Evolutionary conservation across 495 filamentous ascomycete species (phyloP).

Genomic region (Xylaria flabelliformis): DNA sequence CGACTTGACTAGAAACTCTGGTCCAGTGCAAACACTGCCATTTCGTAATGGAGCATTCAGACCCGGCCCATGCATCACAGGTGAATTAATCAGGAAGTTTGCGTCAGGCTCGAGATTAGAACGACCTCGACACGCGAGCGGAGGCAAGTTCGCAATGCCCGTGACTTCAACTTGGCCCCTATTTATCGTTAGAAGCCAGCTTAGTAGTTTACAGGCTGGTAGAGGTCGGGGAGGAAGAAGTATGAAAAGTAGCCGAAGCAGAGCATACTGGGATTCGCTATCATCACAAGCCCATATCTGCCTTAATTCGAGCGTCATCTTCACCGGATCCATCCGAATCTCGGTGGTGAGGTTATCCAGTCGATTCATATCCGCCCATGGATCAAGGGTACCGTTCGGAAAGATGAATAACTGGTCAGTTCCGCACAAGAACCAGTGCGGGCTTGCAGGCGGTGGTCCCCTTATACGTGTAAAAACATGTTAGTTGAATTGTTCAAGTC

Average conservation of each 20-base stretch:
- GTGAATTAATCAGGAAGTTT: slow-evolving; percentile 17
- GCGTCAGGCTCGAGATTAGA: slow-evolving; percentile 10
- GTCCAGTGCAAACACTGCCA: slow-evolving; percentile 18
- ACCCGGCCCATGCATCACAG: slow-evolving; percentile 12
- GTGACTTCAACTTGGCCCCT: slow-evolving; percentile 6
- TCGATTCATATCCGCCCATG: background rate
- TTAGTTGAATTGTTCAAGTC: background rate
- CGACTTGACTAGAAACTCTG: background rate
- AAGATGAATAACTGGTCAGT: slow-evolving; percentile 15
- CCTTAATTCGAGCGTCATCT: slow-evolving; percentile 8
- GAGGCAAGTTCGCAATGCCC: slow-evolving; percentile 3
- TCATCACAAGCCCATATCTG: background rate
- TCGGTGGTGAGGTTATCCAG: background rate
- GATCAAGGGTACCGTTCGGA: background rate
- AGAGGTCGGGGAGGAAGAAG: background rate
- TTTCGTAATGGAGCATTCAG: background rate
- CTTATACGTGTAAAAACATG: background rate
- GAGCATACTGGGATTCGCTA: background rate
- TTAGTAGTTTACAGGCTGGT: background rate
- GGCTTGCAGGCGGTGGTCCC: background rate
- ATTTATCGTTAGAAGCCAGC: background rate
- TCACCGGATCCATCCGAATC: slow-evolving; percentile 13
- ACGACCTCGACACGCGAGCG: background rate
- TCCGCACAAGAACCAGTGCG: slow-evolving; percentile 15
- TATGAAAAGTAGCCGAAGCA: background rate